A percentile compares a stretch with the other conserved stretches of the same genome.
Evolutionary conservation across 1,284 basidiomycete species (phyloP).

Genomic region (Mycosarcoma mackinlayi): DNA sequence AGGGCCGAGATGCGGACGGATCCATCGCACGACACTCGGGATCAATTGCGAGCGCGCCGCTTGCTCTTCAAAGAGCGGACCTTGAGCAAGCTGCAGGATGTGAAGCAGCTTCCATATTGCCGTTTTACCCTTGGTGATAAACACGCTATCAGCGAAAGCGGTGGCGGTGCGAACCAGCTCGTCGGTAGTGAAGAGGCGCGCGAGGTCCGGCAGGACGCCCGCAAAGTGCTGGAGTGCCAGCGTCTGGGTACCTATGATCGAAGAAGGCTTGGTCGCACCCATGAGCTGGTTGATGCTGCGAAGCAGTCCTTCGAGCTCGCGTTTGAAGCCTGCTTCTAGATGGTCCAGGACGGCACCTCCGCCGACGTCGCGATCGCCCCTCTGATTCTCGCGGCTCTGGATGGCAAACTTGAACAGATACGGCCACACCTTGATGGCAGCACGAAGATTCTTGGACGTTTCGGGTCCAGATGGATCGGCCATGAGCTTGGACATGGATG

Average conservation of each 20-base stretch:
- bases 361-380: constrained; percentile 74
- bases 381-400: constrained; percentile 86
- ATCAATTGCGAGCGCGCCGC: constrained; percentile 83
- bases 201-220: constrained; percentile 86
- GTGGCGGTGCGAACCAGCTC: constrained; percentile 74
- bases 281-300: constrained; percentile 88
- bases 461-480: constrained; percentile 79
- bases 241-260: constrained; percentile 93
- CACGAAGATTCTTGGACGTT: constrained; percentile 80
- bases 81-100: constrained; percentile 89
- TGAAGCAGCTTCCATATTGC: constrained; percentile 92
- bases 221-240: constrained; percentile 86
- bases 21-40: constrained; percentile 89
- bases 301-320: constrained; percentile 73
- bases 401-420: constrained; percentile 95
- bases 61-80: constrained; percentile 84
- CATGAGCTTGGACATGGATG: constrained; percentile 84
- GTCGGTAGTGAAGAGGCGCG: constrained; percentile 53
- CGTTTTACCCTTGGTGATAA: constrained; percentile 82
- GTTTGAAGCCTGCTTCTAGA: constrained; percentile 84
- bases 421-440: constrained; percentile 94
- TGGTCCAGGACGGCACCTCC: constrained; percentile 86
- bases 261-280: constrained; percentile 79
- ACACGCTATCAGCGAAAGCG: constrained; percentile 84
- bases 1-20: constrained; percentile 92